Conservation (phyloP, 2,329 filamentous ascomycete genomes). For the Neodidymelliopsis sp. region DNA sequence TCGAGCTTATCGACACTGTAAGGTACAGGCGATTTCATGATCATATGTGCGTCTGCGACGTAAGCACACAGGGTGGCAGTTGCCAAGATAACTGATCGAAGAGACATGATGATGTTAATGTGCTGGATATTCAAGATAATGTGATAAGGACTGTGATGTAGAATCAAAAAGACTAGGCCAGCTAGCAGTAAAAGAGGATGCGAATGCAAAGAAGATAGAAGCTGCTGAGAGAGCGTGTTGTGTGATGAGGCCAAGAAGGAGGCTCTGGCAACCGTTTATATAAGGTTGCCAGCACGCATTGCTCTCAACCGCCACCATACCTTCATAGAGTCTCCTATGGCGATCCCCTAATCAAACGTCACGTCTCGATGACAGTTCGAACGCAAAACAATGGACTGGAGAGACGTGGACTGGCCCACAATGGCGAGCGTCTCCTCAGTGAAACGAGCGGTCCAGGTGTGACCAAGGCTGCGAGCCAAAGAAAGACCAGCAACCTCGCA, state of each 20-base stretch:
- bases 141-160: constrained; percentile 23
- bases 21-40: constrained; percentile 72
- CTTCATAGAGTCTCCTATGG: constrained; percentile 17
- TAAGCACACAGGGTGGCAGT: constrained; percentile 14
- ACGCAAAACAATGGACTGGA: constrained; percentile 37
- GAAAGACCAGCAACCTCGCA: constrained; percentile 22
- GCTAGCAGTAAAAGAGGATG: constrained; percentile 16
- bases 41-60: constrained; percentile 74
- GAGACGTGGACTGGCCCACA: constrained; percentile 31
- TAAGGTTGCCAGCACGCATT: constrained; percentile 16
- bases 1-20: constrained; percentile 60
- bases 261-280: constrained; percentile 35
- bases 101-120: constrained; percentile 54
- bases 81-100: constrained; percentile 63
- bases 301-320: constrained; percentile 18
- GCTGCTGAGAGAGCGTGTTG: constrained; percentile 28
- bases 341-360: constrained; percentile 43
- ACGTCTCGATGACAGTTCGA: constrained; percentile 30
- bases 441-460: constrained; percentile 39
- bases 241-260: constrained; percentile 26
- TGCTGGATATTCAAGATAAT: constrained; percentile 26
- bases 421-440: constrained; percentile 39
- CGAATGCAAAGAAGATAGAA: constrained; percentile 28
- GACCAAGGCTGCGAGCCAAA: constrained; percentile 41
- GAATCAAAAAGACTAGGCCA: constrained; percentile 19